A percentile compares a stretch with the other conserved stretches of the same genome.
Evolutionary conservation across 2,329 filamentous ascomycete species (phyloP).

Genomic region (Penicillium olsonii): DNA sequence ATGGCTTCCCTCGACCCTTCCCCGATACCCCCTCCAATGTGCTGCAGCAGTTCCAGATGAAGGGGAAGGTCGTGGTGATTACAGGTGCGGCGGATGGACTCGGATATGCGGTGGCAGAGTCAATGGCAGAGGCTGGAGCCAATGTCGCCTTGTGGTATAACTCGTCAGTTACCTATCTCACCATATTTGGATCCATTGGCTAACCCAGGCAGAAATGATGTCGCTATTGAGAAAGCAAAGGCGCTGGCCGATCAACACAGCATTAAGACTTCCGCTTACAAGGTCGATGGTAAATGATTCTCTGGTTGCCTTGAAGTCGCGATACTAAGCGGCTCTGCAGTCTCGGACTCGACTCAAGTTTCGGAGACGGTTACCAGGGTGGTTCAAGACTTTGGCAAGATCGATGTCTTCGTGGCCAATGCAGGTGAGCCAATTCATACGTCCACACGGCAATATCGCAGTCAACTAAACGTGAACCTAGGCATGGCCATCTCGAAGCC

Average conservation of each 20-base stretch:
- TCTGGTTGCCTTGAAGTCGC: neutral
- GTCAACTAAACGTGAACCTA: conserved; percentile 13
- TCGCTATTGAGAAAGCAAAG: conserved; percentile 40
- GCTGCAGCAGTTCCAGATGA: conserved; percentile 48
- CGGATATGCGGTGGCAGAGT: conserved; percentile 48
- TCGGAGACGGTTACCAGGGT: conserved; percentile 37
- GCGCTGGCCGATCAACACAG: conserved; percentile 35
- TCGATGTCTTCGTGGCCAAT: conserved; percentile 50
- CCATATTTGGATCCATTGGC: neutral
- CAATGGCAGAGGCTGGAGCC: conserved; percentile 49
- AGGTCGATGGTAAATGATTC: conserved; percentile 39
- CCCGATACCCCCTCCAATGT: conserved; percentile 47
- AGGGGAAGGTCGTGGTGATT: conserved; percentile 43
- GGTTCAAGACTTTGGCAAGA: conserved; percentile 43
- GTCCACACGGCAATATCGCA: neutral
- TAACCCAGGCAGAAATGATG: conserved; percentile 27
- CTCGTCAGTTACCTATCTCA: conserved; percentile 23
- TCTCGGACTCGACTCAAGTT: conserved; percentile 45
- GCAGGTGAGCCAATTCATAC: conserved; percentile 32
- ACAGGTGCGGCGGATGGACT: conserved; percentile 52
- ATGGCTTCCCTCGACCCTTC: conserved; percentile 42
- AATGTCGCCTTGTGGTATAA: conserved; percentile 47
- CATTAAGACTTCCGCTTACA: conserved; percentile 45
- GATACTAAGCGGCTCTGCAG: conserved; percentile 23
- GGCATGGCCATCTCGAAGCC: conserved; percentile 57